phyloP scores from a whole-genome alignment of 305 asterid species.

The Fraxinus angustifolia region DNA sequence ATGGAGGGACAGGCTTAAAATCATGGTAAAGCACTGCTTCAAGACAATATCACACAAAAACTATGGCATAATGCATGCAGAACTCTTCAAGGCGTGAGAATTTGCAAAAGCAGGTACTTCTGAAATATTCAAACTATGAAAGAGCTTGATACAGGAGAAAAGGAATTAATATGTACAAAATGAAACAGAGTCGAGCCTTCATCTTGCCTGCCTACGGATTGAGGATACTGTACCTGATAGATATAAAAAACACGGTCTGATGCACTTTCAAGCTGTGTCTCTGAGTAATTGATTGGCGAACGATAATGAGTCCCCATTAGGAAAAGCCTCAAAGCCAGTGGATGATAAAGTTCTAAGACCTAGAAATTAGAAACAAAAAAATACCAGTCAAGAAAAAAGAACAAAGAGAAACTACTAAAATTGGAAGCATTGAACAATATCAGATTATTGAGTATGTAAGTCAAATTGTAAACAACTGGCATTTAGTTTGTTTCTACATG shows the following conservation, averaged over 20 bases:
- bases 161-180: not conserved
- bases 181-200: not conserved
- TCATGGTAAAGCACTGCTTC: not conserved
- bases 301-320: constrained; percentile 91
- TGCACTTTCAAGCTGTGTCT: constrained; percentile 76
- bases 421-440: not conserved
- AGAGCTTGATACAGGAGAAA: constrained; percentile 15
- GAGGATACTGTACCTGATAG: constrained; percentile 59
- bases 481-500: not conserved
- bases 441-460: not conserved
- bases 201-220: constrained; percentile 4
- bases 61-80: not conserved
- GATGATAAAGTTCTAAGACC: constrained; percentile 91
- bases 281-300: constrained; percentile 91
- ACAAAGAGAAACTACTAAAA: not conserved
- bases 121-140: not conserved
- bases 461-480: not conserved
- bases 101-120: constrained; percentile 4
- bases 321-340: constrained; percentile 85
- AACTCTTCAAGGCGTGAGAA: constrained; percentile 8
- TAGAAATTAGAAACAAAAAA: constrained; percentile 28
- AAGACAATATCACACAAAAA: not conserved
- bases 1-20: not conserved
- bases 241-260: constrained; percentile 91
- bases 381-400: not conserved